Conservation (phyloP, 2,329 filamentous ascomycete species). For the Clathrospora elynae region DNA sequence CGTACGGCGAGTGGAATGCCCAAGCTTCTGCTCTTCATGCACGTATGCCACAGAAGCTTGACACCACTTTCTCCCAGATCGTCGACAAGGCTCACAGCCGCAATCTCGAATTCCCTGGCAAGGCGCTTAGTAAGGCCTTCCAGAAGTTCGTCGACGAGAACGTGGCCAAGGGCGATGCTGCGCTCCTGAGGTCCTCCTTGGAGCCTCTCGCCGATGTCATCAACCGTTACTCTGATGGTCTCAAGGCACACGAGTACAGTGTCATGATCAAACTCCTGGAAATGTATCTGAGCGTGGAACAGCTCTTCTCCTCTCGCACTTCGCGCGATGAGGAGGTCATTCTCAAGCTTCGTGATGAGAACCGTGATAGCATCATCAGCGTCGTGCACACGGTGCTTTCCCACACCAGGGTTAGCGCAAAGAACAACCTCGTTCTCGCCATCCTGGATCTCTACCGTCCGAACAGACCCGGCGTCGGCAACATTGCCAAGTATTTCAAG, state of each 20-base stretch:
- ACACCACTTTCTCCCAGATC: constrained; percentile 78
- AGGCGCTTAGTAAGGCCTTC: constrained; percentile 81
- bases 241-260: constrained; percentile 86
- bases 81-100: constrained; percentile 82
- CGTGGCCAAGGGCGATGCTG: constrained; percentile 72
- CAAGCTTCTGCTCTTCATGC: constrained; percentile 97
- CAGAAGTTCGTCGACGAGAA: constrained; percentile 89
- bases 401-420: constrained; percentile 87
- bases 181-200: constrained; percentile 73
- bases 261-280: constrained; percentile 81
- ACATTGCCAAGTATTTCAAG: constrained; percentile 86
- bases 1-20: constrained; percentile 94
- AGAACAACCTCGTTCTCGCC: constrained; percentile 91
- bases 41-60: constrained; percentile 94
- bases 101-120: constrained; percentile 87
- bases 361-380: constrained; percentile 87
- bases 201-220: constrained; percentile 79
- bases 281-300: constrained; percentile 82
- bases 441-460: constrained; percentile 94
- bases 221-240: constrained; percentile 78
- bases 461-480: constrained; percentile 88
- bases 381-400: constrained; percentile 91
- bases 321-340: constrained; percentile 92
- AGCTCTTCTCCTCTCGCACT: constrained; percentile 82
- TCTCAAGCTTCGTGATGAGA: constrained; percentile 89